These are phyloP conservation scores for Arctium lappa DNA, from an alignment of 129 eudicot species.

Conservation along the genomic window DNA sequence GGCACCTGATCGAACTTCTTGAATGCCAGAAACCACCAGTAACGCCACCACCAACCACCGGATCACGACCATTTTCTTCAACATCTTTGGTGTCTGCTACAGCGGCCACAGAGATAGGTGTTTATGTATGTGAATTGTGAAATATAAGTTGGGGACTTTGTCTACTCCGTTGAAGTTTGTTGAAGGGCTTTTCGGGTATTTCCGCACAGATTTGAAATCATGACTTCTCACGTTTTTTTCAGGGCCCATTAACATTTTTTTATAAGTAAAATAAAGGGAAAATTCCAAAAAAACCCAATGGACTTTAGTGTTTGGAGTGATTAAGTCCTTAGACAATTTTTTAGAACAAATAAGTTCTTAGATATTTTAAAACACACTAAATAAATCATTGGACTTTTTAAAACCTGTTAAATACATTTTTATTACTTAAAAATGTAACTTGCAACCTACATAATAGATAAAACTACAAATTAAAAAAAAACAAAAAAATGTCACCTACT, in stretches of 20 bases:
- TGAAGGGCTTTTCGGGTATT: conserved; percentile 24
- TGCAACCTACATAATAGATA: too few species aligned
- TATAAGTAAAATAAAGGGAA: too few species aligned
- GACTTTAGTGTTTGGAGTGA: too few species aligned
- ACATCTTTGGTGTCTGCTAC: conserved; percentile 24
- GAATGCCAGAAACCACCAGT: conserved; percentile 11
- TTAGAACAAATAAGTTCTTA: too few species aligned
- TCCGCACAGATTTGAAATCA: background rate
- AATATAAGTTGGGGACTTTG: background rate
- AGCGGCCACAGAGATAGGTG: conserved; percentile 7
- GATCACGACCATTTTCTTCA: conserved; percentile 23
- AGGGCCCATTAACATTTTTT: background rate
- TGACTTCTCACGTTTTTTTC: conserved; percentile 12
- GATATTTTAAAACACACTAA: too few species aligned
- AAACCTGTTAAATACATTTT: too few species aligned
- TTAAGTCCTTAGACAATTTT: too few species aligned
- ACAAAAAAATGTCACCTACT: too few species aligned
- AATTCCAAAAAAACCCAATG: too few species aligned
- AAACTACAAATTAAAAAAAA: too few species aligned
- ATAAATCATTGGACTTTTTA: too few species aligned
- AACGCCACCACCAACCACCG: conserved; percentile 42
- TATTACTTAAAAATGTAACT: too few species aligned
- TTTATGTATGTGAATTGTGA: background rate
- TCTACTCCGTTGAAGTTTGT: background rate
- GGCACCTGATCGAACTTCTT: conserved; percentile 50